Evolutionary conservation across 805 yeast species (phyloP), one percentile per base, ranked within the genome.

Genomic region (Wickerhamiella australiensis): DNA sequence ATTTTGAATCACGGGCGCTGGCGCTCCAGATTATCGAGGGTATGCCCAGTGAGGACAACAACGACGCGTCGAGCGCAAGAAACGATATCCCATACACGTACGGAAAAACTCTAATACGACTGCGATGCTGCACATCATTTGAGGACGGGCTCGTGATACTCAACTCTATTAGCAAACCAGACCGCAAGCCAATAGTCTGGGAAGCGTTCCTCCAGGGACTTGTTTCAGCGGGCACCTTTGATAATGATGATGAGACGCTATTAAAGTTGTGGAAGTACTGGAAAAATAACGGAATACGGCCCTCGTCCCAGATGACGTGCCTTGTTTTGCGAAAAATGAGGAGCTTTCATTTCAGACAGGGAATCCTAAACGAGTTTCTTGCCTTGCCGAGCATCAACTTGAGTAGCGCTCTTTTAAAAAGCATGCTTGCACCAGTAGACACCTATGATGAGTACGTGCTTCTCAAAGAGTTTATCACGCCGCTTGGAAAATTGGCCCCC

Each of bases 181-280:
- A 45, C 8, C 50, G 52, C 6, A 37, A 51, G 23, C 47, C 57
- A n/a, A 26, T 50, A 41, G 15, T 61, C 18, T 64, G 66, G 66
- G 58, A 56, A 2, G 37, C 56, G 8, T 45, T 58, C 40, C 42
- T 61, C 15, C 44, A 49, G 20, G 48, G 54, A 2, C 41, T 64
- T 8, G 40, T 52, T 12, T 48, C 53, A 7, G 36, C 51, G 2
- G 53, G 57, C 15, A 46, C 52, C 7, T 42, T 63, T 26, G 53
- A 54, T n/a, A 48, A 56, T 4, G 31, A 18, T 7, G 47, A 45
- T 5, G 53, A 46, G 4, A 42, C 51, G 17, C 56, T 61, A 4
- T 2, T 12, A 47, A 36, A 46, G 50, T 50, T 53, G 26, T 51
- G 49, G 54, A 33, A n/a, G 36, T 53, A 38, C 23, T 52, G 33